Percentiles rank a stretch among this genome's conserved stretches.
Evolutionary conservation across 2,329 filamentous ascomycete species (phyloP).

Genomic region (Sporothrix globosa): DNA sequence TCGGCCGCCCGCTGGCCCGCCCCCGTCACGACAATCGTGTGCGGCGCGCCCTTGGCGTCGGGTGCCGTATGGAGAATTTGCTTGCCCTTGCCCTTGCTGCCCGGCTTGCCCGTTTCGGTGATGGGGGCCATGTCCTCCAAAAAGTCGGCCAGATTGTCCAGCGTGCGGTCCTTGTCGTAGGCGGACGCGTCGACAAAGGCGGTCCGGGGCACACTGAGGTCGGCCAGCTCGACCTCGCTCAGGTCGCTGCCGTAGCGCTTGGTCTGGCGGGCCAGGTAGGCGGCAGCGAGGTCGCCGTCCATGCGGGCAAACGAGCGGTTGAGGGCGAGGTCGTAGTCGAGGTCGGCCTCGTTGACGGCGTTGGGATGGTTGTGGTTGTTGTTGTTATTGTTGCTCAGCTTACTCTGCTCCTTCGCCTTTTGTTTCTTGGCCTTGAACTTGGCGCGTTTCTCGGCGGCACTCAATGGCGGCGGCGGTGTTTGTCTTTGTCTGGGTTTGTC

Average conservation of each 20-base stretch:
- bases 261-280: constrained; percentile 80
- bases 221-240: constrained; percentile 80
- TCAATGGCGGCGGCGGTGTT: constrained; percentile 20
- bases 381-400: constrained; percentile 31
- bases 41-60: constrained; percentile 71
- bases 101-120: constrained; percentile 47
- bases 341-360: constrained; percentile 53
- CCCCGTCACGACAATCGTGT: constrained; percentile 85
- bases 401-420: not conserved
- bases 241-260: constrained; percentile 77
- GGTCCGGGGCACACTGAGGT: constrained; percentile 69
- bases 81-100: constrained; percentile 24
- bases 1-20: constrained; percentile 87
- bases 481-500: constrained; percentile 13
- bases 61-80: constrained; percentile 50
- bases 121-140: constrained; percentile 68
- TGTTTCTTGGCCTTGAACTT: constrained; percentile 29
- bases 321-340: constrained; percentile 72
- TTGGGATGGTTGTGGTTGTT: constrained; percentile 38
- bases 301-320: constrained; percentile 81
- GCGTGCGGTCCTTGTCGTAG: constrained; percentile 62
- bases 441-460: constrained; percentile 8
- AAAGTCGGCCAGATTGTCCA: constrained; percentile 77
- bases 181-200: constrained; percentile 79
- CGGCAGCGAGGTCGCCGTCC: constrained; percentile 80